Percentiles rank a stretch among this genome's conserved stretches.
Evolutionary conservation across 108 stramenopile genomes (phyloP).

Genomic region (Cylindrotheca fusiformis): DNA sequence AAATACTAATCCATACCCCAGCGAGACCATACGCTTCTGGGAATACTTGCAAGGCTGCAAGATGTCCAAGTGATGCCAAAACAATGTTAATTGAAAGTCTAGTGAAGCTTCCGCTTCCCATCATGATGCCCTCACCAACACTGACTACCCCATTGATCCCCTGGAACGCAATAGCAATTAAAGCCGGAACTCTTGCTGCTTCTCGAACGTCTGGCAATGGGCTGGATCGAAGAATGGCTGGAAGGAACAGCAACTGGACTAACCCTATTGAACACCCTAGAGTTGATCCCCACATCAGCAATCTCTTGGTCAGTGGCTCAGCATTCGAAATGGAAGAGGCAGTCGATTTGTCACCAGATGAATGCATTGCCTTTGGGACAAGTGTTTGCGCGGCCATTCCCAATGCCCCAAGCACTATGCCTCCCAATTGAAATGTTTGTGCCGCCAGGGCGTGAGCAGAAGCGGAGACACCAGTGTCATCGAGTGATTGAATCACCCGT

Average conservation of each 20-base stretch:
- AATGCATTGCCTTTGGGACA: conserved; percentile 57
- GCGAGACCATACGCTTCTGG: conserved; percentile 50
- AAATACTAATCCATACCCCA: conserved; percentile 65
- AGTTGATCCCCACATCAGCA: conserved; percentile 68
- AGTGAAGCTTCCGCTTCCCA: conserved; percentile 42
- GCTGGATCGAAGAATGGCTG: conserved; percentile 52
- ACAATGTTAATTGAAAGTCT: conserved; percentile 47
- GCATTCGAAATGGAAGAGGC: conserved; percentile 18
- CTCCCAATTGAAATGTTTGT: conserved; percentile 70
- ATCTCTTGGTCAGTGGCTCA: conserved; percentile 36
- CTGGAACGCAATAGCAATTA: conserved; percentile 57
- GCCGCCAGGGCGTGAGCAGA: conserved; percentile 76
- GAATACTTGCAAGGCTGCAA: conserved; percentile 48
- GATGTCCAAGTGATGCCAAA: conserved; percentile 51
- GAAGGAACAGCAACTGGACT: conserved; percentile 52
- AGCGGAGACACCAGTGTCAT: conserved; percentile 70
- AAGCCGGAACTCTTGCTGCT: conserved; percentile 64
- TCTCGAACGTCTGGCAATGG: conserved; percentile 64
- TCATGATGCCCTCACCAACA: conserved; percentile 71
- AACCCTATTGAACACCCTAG: conserved; percentile 49
- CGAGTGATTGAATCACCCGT: conserved; percentile 70
- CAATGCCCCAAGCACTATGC: conserved; percentile 63
- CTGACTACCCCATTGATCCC: conserved; percentile 68
- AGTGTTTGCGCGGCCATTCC: conserved; percentile 65
- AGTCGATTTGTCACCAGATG: conserved; percentile 21